Base-by-base conservation (phyloP, 345 rosid genomes). In the Lepidium sativum region DNA sequence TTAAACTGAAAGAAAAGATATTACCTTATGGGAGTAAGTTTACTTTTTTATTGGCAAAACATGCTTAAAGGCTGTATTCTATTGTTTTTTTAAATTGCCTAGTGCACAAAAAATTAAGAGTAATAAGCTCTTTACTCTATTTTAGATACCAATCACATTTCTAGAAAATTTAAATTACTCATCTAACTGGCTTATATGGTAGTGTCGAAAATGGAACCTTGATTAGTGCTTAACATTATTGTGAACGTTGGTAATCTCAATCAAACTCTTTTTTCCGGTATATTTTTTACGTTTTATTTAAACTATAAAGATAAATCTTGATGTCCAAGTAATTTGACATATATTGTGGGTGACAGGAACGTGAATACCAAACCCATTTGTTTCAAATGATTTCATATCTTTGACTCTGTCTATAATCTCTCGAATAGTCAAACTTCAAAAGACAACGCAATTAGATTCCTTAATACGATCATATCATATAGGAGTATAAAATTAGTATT, bases 311-410 rank as follows among this genome's bases (percentile, higher is more conserved):
- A 65, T 32, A 50, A 71, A 64, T 57, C 71, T 41, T 72, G 66
- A 17, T 65, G 76, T n/a, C n/a, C 66, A 57, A 64, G 59, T 47
- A 71, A 65, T 32, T 49, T 40, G 60, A 71, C 60, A 57, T 49
- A 49, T 15, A 21, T 56, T 40, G 32, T 15, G 53, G 54, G 25
- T 39, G 66, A 72, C 49, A 17, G 11, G 44, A 72, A 50, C 66
- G 76, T 65, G 69, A 17, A 48, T 65, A 50, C 71, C 66, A 72
- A 64, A 35, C 47, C 39, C 40, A 21, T 12, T 50, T 9, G 23
- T 62, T 44, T 64, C 1, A 29, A n/a, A 3, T 49, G n/a, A 40
- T 23, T 43, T 48, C 67, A 31, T 55, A 71, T 71, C 69, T 63
- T 71, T 71, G 75, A 55, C 75, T 48, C 34, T 32, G 65, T 71